Conservation (phyloP, 2,329 filamentous ascomycete genomes). For the Trichophyton schoenleinii region DNA sequence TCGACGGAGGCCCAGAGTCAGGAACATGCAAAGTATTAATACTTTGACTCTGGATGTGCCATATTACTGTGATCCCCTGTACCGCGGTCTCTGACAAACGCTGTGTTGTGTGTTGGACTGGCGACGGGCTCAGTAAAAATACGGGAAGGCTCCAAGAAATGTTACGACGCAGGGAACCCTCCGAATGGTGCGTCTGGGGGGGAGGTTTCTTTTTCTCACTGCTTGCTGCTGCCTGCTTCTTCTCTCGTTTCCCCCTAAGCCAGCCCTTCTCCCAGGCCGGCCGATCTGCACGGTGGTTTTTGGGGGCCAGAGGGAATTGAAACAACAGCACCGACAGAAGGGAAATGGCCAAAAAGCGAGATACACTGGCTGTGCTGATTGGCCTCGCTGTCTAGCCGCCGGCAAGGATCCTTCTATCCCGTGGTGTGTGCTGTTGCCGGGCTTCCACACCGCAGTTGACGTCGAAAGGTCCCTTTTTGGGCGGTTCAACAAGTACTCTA, state of each 20-base stretch:
- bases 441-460: neutral
- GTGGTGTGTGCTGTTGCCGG: neutral
- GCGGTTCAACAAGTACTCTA: no score
- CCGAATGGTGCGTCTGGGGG: neutral
- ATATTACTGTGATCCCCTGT: neutral
- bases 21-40: neutral
- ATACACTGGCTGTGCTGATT: neutral
- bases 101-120: neutral
- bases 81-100: neutral
- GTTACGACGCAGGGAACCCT: neutral
- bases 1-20: neutral
- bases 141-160: neutral
- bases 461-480: neutral
- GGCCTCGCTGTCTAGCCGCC: neutral
- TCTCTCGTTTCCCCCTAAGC: neutral
- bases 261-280: neutral
- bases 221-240: no score
- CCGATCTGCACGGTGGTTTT: neutral
- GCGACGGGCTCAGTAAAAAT: neutral
- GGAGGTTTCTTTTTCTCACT: neutral
- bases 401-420: neutral
- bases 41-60: neutral
- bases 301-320: conserved; percentile 3
- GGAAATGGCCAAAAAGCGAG: neutral
- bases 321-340: conserved; percentile 2